These are phyloP conservation scores for Xylariomycetidae sp. DNA, from an alignment of 2,329 filamentous ascomycete genomes.

Conservation along the genomic window DNA sequence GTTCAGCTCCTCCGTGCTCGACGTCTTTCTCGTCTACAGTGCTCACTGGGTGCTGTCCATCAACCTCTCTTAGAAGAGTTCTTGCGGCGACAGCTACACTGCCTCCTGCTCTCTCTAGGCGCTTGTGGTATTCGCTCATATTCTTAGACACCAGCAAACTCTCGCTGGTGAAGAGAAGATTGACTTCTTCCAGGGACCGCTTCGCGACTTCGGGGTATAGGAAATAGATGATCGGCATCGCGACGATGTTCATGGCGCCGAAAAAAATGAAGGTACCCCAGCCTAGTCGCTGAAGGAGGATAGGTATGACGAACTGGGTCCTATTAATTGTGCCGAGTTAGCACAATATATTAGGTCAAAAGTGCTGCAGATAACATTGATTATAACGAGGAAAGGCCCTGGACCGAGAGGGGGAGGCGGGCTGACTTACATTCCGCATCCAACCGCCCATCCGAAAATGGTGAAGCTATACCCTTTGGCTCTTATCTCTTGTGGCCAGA, in stretches of 20 bases:
- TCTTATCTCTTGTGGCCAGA: conserved; percentile 51
- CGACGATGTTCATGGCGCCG: conserved; percentile 45
- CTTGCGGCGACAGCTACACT: conserved; percentile 25
- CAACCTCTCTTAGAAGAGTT: conserved; percentile 25
- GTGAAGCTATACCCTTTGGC: conserved; percentile 57
- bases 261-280: conserved; percentile 49
- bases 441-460: conserved; percentile 56
- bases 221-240: conserved; percentile 46
- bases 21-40: background rate
- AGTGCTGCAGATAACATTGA: background rate
- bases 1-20: conserved; percentile 5
- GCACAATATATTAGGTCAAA: conserved; percentile 2
- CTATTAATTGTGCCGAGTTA: too few relatives aligned
- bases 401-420: too few relatives aligned
- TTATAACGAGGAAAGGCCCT: background rate
- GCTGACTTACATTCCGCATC: conserved; percentile 44
- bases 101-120: conserved; percentile 24
- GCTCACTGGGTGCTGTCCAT: conserved; percentile 10
- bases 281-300: conserved; percentile 44
- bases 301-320: conserved; percentile 46
- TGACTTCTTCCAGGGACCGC: conserved; percentile 37
- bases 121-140: conserved; percentile 25
- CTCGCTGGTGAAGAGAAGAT: conserved; percentile 36
- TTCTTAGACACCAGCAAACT: conserved; percentile 24
- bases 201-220: conserved; percentile 13